Evolutionary conservation across 176 grass and related monocot species (phyloP).

Genomic region (Musa troglodytarum): DNA sequence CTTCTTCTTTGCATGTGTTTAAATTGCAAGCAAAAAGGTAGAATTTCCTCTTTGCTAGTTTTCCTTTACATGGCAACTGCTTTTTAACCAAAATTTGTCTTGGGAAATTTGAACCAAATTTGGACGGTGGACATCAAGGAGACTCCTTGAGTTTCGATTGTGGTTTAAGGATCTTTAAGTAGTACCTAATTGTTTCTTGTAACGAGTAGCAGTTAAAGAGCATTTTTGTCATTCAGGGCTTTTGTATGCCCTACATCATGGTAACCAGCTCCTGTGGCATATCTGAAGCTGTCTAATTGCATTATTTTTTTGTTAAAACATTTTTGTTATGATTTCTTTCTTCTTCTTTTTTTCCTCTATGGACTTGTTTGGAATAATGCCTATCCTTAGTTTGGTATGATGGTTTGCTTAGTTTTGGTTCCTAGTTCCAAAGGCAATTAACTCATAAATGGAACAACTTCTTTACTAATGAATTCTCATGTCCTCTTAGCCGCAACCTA

Average conservation of each 20-base stretch:
- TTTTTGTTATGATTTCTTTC: not conserved
- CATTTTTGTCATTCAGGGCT: not conserved
- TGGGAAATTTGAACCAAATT: not conserved
- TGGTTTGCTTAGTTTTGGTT: not conserved
- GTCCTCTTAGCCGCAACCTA: not conserved
- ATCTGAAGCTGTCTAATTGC: not conserved
- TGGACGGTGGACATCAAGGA: not conserved
- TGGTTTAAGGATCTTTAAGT: not conserved
- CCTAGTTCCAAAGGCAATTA: not conserved
- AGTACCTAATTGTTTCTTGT: not conserved
- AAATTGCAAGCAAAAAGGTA: too few relatives aligned
- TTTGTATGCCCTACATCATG: not conserved
- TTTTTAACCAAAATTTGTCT: not conserved
- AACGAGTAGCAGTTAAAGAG: not conserved
- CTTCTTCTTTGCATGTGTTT: too few relatives aligned
- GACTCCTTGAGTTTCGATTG: not conserved
- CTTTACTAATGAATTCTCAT: not conserved
- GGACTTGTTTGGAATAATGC: not conserved
- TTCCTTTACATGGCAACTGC: too few relatives aligned
- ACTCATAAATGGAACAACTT: not conserved
- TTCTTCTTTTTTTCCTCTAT: not conserved
- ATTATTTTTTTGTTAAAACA: not conserved
- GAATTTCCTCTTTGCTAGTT: too few relatives aligned
- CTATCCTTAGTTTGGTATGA: not conserved
- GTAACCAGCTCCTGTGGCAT: not conserved